These are phyloP conservation scores for Clitocybe nebularis DNA, from an alignment of 1,284 basidiomycete genomes.

Conservation along the genomic window DNA sequence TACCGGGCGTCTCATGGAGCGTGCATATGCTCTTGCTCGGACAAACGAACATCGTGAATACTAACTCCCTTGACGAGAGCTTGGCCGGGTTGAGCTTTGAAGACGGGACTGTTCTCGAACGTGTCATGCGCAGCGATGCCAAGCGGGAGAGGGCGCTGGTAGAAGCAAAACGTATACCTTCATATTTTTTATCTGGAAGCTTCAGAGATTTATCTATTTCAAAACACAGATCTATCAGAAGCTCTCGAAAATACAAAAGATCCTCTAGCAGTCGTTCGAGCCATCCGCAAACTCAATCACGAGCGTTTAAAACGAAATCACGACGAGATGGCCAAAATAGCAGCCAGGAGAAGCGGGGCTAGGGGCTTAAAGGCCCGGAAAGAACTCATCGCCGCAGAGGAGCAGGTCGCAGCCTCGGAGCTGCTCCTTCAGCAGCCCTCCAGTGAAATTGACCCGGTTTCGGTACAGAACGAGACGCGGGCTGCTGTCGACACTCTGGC, in stretches of 20 bases:
- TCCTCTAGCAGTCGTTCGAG: constrained; percentile 23
- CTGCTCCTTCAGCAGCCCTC: constrained; percentile 19
- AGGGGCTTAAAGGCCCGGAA: constrained; percentile 58
- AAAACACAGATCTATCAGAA: constrained; percentile 21
- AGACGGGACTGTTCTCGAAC: constrained; percentile 20
- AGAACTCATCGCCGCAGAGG: constrained; percentile 49
- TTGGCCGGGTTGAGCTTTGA: constrained; percentile 9
- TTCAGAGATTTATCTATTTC: neutral
- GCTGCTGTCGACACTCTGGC: constrained; percentile 29
- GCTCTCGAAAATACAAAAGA: constrained; percentile 24
- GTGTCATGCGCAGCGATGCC: constrained; percentile 31
- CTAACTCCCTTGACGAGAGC: constrained; percentile 12
- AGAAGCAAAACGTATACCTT: constrained; percentile 22
- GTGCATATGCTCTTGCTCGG: constrained; percentile 19
- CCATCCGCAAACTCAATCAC: constrained; percentile 21
- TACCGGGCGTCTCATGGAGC: constrained; percentile 21
- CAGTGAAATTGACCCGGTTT: constrained; percentile 20
- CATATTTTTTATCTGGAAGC: neutral
- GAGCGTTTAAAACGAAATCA: constrained; percentile 30
- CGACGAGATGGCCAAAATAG: constrained; percentile 49
- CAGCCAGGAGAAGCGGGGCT: constrained; percentile 54
- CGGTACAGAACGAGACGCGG: constrained; percentile 27
- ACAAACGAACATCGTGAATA: constrained; percentile 15
- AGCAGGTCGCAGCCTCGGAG: constrained; percentile 26
- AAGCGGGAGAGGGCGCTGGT: constrained; percentile 24